Conservation (phyloP, 1,284 basidiomycete species). For the Rhodotorula sp. region DNA sequence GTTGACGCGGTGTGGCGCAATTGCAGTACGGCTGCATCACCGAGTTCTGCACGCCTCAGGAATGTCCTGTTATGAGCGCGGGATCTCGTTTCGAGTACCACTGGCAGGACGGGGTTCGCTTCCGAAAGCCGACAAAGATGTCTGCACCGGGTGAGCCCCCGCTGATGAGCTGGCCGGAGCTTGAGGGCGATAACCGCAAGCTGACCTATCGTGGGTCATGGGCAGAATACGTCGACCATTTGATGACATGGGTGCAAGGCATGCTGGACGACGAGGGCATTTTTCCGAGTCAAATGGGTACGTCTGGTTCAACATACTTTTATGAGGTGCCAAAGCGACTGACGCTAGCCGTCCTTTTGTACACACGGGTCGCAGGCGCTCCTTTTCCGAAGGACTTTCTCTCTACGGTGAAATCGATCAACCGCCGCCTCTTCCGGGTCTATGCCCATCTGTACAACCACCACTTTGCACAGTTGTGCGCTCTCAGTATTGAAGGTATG, state of each 20-base stretch:
- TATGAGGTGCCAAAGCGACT: too few species aligned
- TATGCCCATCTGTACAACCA: conserved; percentile 99
- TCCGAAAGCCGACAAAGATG: conserved; percentile 89
- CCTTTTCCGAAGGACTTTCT: conserved; percentile 90
- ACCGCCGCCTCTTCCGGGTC: conserved; percentile 89
- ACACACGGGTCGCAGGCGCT: conserved; percentile 60
- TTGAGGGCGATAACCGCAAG: too few species aligned
- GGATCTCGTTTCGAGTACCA: conserved; percentile 91
- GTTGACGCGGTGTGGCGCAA: too few species aligned
- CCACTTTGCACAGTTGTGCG: conserved; percentile 98
- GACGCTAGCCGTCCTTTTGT: too few species aligned
- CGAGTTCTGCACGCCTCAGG: conserved; percentile 91
- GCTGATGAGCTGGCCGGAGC: not conserved
- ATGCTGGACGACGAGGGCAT: conserved; percentile 88
- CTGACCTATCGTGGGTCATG: not conserved
- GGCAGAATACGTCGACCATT: conserved; percentile 87
- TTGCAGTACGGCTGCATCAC: conserved; percentile 80
- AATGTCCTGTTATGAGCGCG: conserved; percentile 99
- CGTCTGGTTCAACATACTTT: conserved; percentile 24
- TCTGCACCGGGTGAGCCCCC: conserved; percentile 63
- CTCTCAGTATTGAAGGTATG: conserved; percentile 92
- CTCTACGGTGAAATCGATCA: conserved; percentile 86
- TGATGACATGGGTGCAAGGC: conserved; percentile 98
- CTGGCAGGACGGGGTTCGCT: conserved; percentile 93
- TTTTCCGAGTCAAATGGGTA: conserved; percentile 94